Conservation (phyloP, 2,329 filamentous ascomycete genomes). For the Chaetothyriales sp. region DNA sequence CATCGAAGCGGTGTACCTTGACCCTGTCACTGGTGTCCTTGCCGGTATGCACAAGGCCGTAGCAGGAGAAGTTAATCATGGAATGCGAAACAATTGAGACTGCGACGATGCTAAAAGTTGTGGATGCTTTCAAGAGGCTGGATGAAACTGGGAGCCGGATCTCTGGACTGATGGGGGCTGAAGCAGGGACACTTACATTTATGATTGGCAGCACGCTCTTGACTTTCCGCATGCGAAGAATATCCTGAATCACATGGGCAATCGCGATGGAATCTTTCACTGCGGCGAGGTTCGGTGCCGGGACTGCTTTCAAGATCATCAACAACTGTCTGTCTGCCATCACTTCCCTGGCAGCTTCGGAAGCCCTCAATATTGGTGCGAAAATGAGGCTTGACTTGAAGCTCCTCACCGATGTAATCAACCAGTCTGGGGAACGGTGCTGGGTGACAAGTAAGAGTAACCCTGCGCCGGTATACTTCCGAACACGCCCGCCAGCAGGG, state of each 20-base stretch:
- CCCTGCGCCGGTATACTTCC: constrained; percentile 28
- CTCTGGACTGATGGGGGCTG: constrained; percentile 37
- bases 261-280: constrained; percentile 37
- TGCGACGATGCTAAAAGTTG: constrained; percentile 34
- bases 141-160: not conserved
- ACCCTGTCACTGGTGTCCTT: constrained; percentile 28
- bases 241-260: constrained; percentile 26
- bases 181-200: constrained; percentile 40
- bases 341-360: constrained; percentile 17
- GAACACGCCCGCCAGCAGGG: constrained; percentile 26
- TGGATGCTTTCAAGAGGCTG: constrained; percentile 19
- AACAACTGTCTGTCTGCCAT: constrained; percentile 22
- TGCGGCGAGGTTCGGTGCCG: constrained; percentile 21
- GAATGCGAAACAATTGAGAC: constrained; percentile 46
- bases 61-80: constrained; percentile 33
- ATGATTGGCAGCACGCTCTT: constrained; percentile 40
- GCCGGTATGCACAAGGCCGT: constrained; percentile 3
- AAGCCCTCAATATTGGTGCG: constrained; percentile 21
- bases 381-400: constrained; percentile 20
- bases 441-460: constrained; percentile 20
- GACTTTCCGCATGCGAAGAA: constrained; percentile 27
- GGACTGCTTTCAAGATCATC: constrained; percentile 21
- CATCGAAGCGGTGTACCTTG: constrained; percentile 39
- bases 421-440: constrained; percentile 17
- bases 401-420: constrained; percentile 20